Percentiles rank a stretch among this genome's conserved stretches.
phyloP scores from a whole-genome alignment of 768 basidiomycete genomes.

The Neoboletus subvelutipes region DNA sequence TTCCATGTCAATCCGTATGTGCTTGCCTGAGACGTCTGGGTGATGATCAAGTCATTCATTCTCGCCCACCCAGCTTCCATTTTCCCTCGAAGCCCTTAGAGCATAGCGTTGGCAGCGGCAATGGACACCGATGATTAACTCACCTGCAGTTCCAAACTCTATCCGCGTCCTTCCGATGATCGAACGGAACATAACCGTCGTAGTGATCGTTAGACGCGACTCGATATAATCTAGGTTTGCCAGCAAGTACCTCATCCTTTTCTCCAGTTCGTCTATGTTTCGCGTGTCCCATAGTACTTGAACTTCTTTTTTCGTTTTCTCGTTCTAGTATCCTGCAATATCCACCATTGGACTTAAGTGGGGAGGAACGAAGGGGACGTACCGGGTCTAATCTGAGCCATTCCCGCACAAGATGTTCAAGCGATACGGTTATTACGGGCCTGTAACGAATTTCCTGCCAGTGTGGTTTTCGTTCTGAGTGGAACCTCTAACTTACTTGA shows the following conservation, averaged over 20 bases:
- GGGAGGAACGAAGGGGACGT: not conserved
- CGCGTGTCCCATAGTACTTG: slow-evolving; percentile 32
- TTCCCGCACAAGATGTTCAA: slow-evolving; percentile 47
- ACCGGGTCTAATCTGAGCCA: slow-evolving; percentile 54
- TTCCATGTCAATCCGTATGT: not conserved
- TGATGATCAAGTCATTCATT: slow-evolving; percentile 86
- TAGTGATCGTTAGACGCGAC: not conserved
- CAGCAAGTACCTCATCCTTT: slow-evolving; percentile 39
- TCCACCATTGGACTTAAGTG: not conserved
- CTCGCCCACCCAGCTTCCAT: slow-evolving; percentile 92
- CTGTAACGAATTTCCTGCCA: not conserved
- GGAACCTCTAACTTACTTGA: not conserved
- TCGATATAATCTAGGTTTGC: not conserved
- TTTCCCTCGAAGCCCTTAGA: slow-evolving; percentile 65
- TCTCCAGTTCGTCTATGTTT: slow-evolving; percentile 37
- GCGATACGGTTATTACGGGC: slow-evolving; percentile 7
- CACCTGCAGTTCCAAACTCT: slow-evolving; percentile 86
- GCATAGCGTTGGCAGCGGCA: not conserved
- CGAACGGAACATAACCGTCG: not conserved
- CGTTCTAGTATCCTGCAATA: slow-evolving; percentile 31
- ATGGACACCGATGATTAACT: slow-evolving; percentile 6
- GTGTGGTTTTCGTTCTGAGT: not conserved
- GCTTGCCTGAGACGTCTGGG: slow-evolving; percentile 76
- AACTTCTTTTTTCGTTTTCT: slow-evolving; percentile 38
- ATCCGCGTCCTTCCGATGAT: slow-evolving; percentile 56